Conservation (phyloP, 2,329 filamentous ascomycete genomes). For the Dendrostoma leiphaemia region DNA sequence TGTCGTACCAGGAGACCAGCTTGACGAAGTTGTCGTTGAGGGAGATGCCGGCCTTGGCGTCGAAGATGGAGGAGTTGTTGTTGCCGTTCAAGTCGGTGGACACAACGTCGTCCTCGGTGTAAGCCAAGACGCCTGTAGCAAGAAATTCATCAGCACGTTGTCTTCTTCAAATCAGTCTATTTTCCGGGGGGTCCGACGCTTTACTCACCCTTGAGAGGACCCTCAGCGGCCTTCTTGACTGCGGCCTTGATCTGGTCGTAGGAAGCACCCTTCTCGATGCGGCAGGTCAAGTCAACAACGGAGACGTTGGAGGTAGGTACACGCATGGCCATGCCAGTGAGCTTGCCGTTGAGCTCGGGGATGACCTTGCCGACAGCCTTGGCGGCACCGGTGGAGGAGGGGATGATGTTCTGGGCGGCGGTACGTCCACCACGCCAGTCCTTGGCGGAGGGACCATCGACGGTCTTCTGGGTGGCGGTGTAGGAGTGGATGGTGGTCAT, state of each 20-base stretch:
- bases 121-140: conserved; percentile 74
- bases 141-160: conserved; percentile 16
- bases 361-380: conserved; percentile 99
- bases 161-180: neutral
- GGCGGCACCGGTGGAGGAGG: conserved; percentile 96
- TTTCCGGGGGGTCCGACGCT: neutral
- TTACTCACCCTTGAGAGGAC: conserved; percentile 78
- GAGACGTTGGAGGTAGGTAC: conserved; percentile 98
- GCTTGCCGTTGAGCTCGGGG: conserved; percentile 96
- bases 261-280: conserved; percentile 82
- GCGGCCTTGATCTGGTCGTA: conserved; percentile 92
- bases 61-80: conserved; percentile 94
- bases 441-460: conserved; percentile 96
- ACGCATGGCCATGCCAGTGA: conserved; percentile 99
- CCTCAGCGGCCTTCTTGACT: conserved; percentile 84
- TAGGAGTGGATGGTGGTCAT: conserved; percentile 99
- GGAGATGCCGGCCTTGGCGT: conserved; percentile 98
- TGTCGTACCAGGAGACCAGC: conserved; percentile 98
- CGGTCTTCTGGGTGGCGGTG: conserved; percentile 99
- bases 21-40: conserved; percentile 99
- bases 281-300: conserved; percentile 94
- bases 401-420: conserved; percentile 99
- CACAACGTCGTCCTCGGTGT: conserved; percentile 97
- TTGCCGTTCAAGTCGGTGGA: conserved; percentile 93
- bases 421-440: conserved; percentile 99